phyloP scores from a whole-genome alignment of 768 basidiomycete species.

The Suillus fuscotomentosus region DNA sequence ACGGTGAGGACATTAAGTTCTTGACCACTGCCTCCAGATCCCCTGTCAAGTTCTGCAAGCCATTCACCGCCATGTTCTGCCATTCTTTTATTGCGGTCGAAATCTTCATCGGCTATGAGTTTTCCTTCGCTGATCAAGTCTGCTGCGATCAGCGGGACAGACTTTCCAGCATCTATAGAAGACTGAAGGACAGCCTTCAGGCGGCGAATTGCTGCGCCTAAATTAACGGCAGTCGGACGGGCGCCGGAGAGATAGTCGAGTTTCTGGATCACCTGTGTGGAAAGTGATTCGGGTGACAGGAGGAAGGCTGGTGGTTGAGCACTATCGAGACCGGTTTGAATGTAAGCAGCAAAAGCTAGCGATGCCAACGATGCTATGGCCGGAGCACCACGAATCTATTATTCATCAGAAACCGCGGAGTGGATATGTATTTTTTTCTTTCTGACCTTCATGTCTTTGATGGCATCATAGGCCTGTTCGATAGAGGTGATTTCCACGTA shows the following conservation, averaged over 20 bases:
- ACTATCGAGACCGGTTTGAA: conserved; percentile 51
- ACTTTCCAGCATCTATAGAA: conserved; percentile 36
- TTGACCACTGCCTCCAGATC: conserved; percentile 37
- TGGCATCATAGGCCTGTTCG: conserved; percentile 88
- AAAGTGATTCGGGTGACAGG: conserved; percentile 48
- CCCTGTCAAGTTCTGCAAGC: conserved; percentile 57
- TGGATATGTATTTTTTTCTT: background rate
- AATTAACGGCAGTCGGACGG: conserved; percentile 96
- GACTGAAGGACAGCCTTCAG: conserved; percentile 51
- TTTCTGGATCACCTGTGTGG: conserved; percentile 52
- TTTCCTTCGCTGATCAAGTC: conserved; percentile 70
- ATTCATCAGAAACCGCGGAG: background rate
- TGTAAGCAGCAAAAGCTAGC: conserved; percentile 67
- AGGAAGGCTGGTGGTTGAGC: conserved; percentile 54
- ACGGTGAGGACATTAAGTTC: conserved; percentile 85
- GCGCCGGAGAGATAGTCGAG: conserved; percentile 79
- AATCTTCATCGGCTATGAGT: conserved; percentile 82
- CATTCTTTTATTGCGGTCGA: conserved; percentile 85
- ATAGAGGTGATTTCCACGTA: conserved; percentile 66
- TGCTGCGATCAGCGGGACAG: conserved; percentile 46
- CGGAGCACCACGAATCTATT: conserved; percentile 84
- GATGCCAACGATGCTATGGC: conserved; percentile 93
- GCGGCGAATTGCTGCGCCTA: conserved; percentile 80
- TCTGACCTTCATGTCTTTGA: conserved; percentile 90
- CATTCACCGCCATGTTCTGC: conserved; percentile 83